Conservation (phyloP, 495 filamentous ascomycete species). For the Apiosordaria backusii region DNA sequence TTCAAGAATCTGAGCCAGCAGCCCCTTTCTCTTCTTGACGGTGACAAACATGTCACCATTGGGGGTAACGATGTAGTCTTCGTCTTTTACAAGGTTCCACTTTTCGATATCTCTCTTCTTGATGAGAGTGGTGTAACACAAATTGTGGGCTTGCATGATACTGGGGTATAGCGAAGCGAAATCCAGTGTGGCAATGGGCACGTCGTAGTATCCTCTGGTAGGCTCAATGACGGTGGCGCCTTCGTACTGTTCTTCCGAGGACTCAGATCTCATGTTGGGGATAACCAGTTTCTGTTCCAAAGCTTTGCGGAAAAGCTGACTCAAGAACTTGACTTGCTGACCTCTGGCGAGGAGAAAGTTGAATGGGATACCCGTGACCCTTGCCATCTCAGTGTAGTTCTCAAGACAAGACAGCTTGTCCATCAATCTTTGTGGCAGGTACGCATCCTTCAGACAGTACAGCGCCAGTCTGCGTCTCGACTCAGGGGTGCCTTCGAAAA, state of each 20-base stretch:
- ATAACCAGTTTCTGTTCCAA: conserved; percentile 89
- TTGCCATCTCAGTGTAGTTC: conserved; percentile 99
- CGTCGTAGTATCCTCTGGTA: conserved; percentile 83
- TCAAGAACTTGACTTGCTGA: conserved; percentile 97
- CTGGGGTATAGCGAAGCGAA: conserved; percentile 98
- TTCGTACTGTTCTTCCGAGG: conserved; percentile 82
- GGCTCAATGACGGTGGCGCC: conserved; percentile 98
- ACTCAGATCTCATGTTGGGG: conserved; percentile 67
- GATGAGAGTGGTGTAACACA: conserved; percentile 94
- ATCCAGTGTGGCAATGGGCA: conserved; percentile 95
- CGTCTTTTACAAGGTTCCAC: conserved; percentile 69
- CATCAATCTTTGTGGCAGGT: conserved; percentile 89
- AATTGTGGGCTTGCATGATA: conserved; percentile 98
- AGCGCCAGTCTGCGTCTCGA: conserved; percentile 85
- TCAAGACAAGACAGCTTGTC: conserved; percentile 96
- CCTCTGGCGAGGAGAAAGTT: conserved; percentile 88
- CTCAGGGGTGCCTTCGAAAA: conserved; percentile 92
- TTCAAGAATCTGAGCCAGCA: conserved; percentile 92
- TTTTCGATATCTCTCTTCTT: conserved; percentile 76
- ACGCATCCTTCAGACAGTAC: conserved; percentile 98
- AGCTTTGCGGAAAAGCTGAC: conserved; percentile 94
- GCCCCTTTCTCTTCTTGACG: conserved; percentile 80
- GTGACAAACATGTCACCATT: conserved; percentile 94
- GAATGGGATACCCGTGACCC: conserved; percentile 97
- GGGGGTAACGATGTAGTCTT: conserved; percentile 94